Evolutionary conservation across 305 asterid genomes (phyloP), one percentile per base, ranked within the genome.

Genomic region (Solanum hybrid): DNA sequence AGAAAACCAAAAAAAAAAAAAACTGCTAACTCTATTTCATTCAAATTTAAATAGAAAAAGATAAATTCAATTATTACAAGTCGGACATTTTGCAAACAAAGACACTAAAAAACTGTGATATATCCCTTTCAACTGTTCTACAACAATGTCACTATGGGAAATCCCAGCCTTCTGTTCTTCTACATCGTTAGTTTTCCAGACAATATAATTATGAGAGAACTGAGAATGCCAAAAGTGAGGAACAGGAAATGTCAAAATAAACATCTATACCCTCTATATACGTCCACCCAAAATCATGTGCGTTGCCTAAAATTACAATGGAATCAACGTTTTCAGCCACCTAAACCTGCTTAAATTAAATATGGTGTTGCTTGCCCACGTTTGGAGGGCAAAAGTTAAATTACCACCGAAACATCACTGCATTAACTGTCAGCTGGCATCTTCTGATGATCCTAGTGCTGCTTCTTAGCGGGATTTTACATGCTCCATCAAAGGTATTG

Each of bases 51-150:
- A 34, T 18, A 20, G 69, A 84, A 83, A 83, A 18, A 20, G n/a
- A 84, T 6, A 18, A 29, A 24, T 31, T 31, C 22, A 84, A 46
- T 84, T 51, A 57, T 51, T 22, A 75, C 24, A 10, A 85, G 42
- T 20, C 1, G 18, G 88, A 85, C 88, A 57, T 85, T 85, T 51
- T 85, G 88, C 88, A 20, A 85, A 28, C 37, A 90, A 33, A 89
- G 78, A 79, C 75, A 8, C 86, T 85, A 86, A 22, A 39, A 33
- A 79, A 80, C 46, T 77, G 51, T 6, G 9, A 77, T 39, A 76
- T 57, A 76, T 89, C 88, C 90, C 61, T 73, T 89, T 84, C 61
- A 85, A 84, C 86, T 90, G 89, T 57, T 76, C 91, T 36, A 86
- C 89, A 24, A 81, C 67, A 75, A 28, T 77, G 84, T 84, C 87